These are phyloP conservation scores for Aspergillus texensis DNA, from an alignment of 2,329 filamentous ascomycete genomes.

Conservation along the genomic window DNA sequence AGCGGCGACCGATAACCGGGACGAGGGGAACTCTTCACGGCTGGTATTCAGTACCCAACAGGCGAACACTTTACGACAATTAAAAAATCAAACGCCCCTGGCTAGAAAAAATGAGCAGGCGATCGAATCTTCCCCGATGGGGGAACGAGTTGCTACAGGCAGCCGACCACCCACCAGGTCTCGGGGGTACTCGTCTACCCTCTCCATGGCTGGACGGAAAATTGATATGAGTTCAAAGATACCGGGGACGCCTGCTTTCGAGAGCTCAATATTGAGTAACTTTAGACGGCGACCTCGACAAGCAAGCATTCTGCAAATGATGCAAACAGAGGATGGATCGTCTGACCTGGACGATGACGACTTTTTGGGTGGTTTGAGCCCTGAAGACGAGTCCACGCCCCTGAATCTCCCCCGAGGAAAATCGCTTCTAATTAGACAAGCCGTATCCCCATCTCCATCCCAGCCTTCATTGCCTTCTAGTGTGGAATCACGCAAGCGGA, in stretches of 20 bases:
- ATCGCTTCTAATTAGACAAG: constrained; percentile 28
- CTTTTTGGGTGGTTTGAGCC: constrained; percentile 46
- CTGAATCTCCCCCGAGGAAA: constrained; percentile 40
- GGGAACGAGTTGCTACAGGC: constrained; percentile 34
- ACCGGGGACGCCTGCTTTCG: constrained; percentile 45
- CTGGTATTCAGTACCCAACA: constrained; percentile 14
- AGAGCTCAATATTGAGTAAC: constrained; percentile 47
- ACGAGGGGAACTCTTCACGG: constrained; percentile 9
- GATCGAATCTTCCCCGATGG: constrained; percentile 39
- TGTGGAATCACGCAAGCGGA: constrained; percentile 41
- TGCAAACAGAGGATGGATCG: constrained; percentile 45
- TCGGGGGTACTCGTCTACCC: constrained; percentile 43
- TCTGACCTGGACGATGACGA: constrained; percentile 43
- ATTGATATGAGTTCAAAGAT: constrained; percentile 38
- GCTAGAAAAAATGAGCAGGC: constrained; percentile 35
- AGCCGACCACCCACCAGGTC: constrained; percentile 41
- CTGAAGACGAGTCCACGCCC: constrained; percentile 50
- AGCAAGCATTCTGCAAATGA: constrained; percentile 49
- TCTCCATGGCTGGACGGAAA: constrained; percentile 41
- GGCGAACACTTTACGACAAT: constrained; percentile 23
- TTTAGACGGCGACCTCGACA: constrained; percentile 48
- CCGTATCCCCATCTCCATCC: constrained; percentile 26
- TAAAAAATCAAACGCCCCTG: constrained; percentile 35
- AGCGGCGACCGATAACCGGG: neutral
- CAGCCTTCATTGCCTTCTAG: constrained; percentile 30